These are phyloP conservation scores for Cenococcum geophilum DNA, from an alignment of 495 filamentous ascomycete genomes.

Conservation along the genomic window DNA sequence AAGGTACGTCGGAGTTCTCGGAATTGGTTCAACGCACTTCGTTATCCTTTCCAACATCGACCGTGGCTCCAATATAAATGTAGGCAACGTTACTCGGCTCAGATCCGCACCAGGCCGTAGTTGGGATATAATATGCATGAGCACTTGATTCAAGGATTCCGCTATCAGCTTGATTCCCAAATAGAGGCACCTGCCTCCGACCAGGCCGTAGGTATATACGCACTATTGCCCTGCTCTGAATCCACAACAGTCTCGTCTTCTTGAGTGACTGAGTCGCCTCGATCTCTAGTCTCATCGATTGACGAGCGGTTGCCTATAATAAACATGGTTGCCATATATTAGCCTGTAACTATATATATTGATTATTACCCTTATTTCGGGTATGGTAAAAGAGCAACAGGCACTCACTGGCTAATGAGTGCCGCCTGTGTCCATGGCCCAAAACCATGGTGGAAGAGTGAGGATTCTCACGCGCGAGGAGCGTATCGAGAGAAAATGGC, in stretches of 20 bases:
- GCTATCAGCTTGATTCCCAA: slow-evolving; percentile 11
- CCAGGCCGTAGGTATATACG: slow-evolving; percentile 5
- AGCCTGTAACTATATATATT: neutral
- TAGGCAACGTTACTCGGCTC: slow-evolving; percentile 88
- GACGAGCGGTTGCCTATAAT: slow-evolving; percentile 51
- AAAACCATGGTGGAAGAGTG: slow-evolving; percentile 31
- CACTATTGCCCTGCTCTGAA: slow-evolving; percentile 67
- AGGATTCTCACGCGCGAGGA: neutral
- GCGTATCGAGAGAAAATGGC: neutral
- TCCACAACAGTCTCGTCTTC: slow-evolving; percentile 79
- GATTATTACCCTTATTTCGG: neutral
- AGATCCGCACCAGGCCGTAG: slow-evolving; percentile 91
- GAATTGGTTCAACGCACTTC: slow-evolving; percentile 55
- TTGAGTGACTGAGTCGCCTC: slow-evolving; percentile 39
- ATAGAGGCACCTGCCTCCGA: too few relatives aligned
- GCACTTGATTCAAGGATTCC: slow-evolving; percentile 48
- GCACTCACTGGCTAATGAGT: slow-evolving; percentile 23
- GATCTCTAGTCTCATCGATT: slow-evolving; percentile 42
- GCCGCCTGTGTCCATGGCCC: slow-evolving; percentile 33
- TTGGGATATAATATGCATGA: slow-evolving; percentile 94
- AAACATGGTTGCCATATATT: neutral
- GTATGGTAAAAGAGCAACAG: neutral
- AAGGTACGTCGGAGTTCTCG: neutral
- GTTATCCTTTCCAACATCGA: slow-evolving; percentile 99
- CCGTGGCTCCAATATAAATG: slow-evolving; percentile 94